phyloP scores from a whole-genome alignment of 768 basidiomycete genomes.

The Stropharia rugosoannulata region DNA sequence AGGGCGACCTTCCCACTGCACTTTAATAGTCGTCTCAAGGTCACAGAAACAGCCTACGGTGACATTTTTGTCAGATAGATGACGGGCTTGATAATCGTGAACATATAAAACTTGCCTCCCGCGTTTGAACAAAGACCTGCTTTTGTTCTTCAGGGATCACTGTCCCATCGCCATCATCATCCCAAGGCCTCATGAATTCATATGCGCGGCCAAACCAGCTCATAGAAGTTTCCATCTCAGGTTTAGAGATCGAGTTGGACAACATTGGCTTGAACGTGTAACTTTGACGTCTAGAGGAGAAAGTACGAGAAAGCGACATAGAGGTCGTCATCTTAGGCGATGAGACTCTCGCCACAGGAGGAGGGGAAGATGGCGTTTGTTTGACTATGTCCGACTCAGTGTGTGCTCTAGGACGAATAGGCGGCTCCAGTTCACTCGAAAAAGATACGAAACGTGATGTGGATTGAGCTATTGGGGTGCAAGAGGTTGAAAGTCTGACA shows the following conservation, averaged over 20 bases:
- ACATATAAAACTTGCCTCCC: constrained; percentile 23
- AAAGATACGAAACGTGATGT: constrained; percentile 21
- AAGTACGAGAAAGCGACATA: constrained; percentile 18
- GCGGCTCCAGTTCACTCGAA: constrained; percentile 9
- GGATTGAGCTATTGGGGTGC: constrained; percentile 10
- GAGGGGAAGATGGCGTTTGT: constrained; percentile 9
- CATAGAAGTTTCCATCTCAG: constrained; percentile 13
- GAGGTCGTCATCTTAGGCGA: constrained; percentile 12
- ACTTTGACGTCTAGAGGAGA: constrained; percentile 14
- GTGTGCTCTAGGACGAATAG: constrained; percentile 10
- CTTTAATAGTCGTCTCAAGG: constrained; percentile 31
- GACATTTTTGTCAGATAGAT: not conserved
- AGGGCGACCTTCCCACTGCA: constrained; percentile 30
- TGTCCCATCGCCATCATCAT: constrained; percentile 13
- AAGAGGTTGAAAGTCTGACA: constrained; percentile 16
- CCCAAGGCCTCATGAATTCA: constrained; percentile 20
- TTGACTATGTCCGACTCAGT: constrained; percentile 5
- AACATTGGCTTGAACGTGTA: constrained; percentile 12
- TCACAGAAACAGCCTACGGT: constrained; percentile 26
- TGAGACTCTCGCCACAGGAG: constrained; percentile 11
- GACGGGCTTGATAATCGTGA: not conserved
- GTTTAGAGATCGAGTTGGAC: not conserved
- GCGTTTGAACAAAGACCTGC: constrained; percentile 29
- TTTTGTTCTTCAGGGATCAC: constrained; percentile 30
- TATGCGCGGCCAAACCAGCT: constrained; percentile 23